Base-by-base conservation (phyloP, 345 rosid genomes). In the Microthlaspi erraticum region DNA sequence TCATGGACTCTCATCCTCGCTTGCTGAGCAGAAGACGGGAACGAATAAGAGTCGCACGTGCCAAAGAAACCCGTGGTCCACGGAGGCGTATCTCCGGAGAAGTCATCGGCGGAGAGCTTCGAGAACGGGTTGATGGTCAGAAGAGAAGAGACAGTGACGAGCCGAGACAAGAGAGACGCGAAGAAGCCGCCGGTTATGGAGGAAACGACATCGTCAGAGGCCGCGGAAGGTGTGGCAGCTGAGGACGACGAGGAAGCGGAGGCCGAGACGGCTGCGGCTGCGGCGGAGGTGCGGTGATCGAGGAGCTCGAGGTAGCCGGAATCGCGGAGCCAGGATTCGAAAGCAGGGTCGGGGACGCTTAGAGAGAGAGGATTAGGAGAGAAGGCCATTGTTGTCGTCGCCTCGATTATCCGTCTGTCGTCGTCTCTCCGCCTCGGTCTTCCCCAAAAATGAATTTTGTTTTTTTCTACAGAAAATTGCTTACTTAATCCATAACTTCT, bases 261-360 rank as follows among this genome's bases (percentile, higher is more conserved):
- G 33, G 82, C 83, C 1, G 82, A 0, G 13, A 83, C 68, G 23
- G 85, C 73, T 11, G 83, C 48, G 0, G 85, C 88, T 3, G 82
- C 2, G 13, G 86, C 78, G 57, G 87, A 78, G 48, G 84, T 64
- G 32, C 77, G 85, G 26, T 85, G 85, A 83, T 91, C 72, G 81
- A 91, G 91, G 59, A 93, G 57, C 77, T 93, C 93, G 51, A 93
- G 96, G 83, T 91, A 89, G 86, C 97, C 97, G 78, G 95, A 86
- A 75, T 91, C 98, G 2, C 98, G 96, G 52, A 93, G 95, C 97
- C 99, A 94, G 29, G 96, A 81, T 53, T 94, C 95, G 83, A 94
- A 86, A 53, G 88, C 85, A 5, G 90, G 79, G 75, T 94, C 95
- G 0, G 95, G 88, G 2, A 89, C 85, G 84, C 84, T 84, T 3